Base-by-base conservation (phyloP, 2,329 filamentous ascomycete species). In the Fusarium sulawesiense region DNA sequence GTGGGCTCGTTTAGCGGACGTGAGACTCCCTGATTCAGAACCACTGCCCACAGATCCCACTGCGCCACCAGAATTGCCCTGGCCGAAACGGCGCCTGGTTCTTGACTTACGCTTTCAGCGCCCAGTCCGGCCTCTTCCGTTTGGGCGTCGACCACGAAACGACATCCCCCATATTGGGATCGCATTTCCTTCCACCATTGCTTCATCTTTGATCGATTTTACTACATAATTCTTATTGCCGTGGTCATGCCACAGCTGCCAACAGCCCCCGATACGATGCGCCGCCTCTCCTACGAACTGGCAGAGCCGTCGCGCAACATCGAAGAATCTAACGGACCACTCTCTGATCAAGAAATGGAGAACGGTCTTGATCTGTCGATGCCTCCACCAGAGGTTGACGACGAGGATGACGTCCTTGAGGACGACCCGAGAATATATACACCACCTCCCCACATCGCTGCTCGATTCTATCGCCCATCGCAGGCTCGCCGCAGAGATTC, bases 381-480 rank as follows among this genome's bases (percentile, higher is more conserved):
- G 80, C 79, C 80, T 20, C 79, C 80, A 14, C 64, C 75, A 40
- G 78, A 80, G 30, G 78, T 81, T 23, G 79, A 64, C 44, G 77
- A 81, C 25, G 79, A 60, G 32, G 60, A 82, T 41, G 72, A 75
- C 21, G 76, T 76, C 20, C 72, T 78, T 25, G 79, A 79, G 12
- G 75, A 77, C 34, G 79, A 81, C 56, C 65, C 72, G 50, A 76
- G 77, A 60, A 79, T 80, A 56, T 82, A 88, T 76, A 88, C 89
- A 55, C 92, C 92, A 47, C 92, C 92, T 56, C 89, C 92, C 30
- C 91, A 90, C 76, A 91, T 94, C 76, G 92, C 92, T 73, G 92
- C 92, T 56, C 91, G 92, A 69, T 93, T 95, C 83, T 92, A 92
- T 80, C 87, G 89, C 65, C 87, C 86, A 37, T 87, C 84, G 7